Base-by-base conservation (phyloP, 257 asterid species). In the Perilla frutescens region DNA sequence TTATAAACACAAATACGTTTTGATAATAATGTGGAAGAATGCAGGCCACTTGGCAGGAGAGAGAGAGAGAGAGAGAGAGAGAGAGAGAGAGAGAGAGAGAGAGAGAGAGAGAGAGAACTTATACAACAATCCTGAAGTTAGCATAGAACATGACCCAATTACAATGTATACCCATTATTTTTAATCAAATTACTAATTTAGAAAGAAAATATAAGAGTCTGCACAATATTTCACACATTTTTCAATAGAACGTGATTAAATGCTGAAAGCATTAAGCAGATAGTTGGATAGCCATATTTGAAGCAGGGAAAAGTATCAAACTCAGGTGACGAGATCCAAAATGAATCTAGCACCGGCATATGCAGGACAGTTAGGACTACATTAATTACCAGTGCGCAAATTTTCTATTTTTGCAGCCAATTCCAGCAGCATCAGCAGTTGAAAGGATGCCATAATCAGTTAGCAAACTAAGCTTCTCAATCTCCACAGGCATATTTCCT, bases 301-400 rank as follows among this genome's bases (percentile, higher is more conserved):
- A 47, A 36, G 40, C 50, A 53, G 4, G 44, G 13, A 50, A 32
- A 62, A 49, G 40, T 37, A 34, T 71, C 66, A 8, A 29, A 12
- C 48, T 13, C 14, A 29, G 8, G 29, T 37, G 36, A 57, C 1
- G 8, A 51, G 54, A 54, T 5, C 41, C 7, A 13, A 55, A 41
- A n/a, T 32, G 14, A 61, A 54, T 8, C 8, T 1, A 14, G 31
- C 13, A 49, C 13, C 32, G 4, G 10, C 37, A 50, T 36, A 39
- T 29, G 12, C 31, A n/a, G 45, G 20, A 48, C 65, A 47, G 53
- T 26, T 56, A 48, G 12, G 75, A 60, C 10, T 71, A 65, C 44
- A 75, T 81, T 80, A 92, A 75, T 81, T 80, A 92, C 98, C 98
- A 82, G 74, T 82, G 87, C 26, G 87, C 96, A 60, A 92, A 74